phyloP scores from a whole-genome alignment of 345 rosid genomes.

The Erucastrum elatum region DNA sequence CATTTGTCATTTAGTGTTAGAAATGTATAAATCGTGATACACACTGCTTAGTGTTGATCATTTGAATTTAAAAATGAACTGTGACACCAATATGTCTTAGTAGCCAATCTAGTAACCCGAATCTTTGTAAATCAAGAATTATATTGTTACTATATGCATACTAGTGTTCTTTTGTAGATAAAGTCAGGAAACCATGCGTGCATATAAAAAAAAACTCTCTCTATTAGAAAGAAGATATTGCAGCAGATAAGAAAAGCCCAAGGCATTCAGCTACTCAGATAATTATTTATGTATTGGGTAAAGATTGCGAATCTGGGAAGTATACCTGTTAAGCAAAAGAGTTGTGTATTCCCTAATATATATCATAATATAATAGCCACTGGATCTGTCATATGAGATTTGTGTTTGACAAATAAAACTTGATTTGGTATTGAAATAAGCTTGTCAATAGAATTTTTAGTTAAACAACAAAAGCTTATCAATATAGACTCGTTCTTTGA shows the following conservation, averaged over 20 bases:
- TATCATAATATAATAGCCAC: background rate
- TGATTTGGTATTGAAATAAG: background rate
- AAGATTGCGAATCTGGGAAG: background rate
- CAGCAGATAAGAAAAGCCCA: background rate
- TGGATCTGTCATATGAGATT: conserved; percentile 1
- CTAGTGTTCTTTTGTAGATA: background rate
- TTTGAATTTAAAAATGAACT: background rate
- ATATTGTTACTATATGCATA: background rate
- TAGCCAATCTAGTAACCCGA: background rate
- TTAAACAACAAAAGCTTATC: background rate
- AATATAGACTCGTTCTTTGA: conserved; percentile 11
- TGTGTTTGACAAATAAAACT: background rate
- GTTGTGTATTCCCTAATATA: background rate
- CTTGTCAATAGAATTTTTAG: background rate
- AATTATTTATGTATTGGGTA: background rate
- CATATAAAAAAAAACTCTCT: background rate
- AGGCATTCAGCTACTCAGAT: background rate
- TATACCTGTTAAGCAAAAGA: background rate
- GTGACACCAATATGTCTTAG: background rate
- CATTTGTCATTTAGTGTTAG: background rate
- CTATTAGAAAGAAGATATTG: background rate
- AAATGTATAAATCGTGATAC: background rate
- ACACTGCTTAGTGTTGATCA: background rate
- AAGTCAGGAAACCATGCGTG: background rate
- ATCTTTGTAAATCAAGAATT: background rate